A percentile compares a stretch with the other conserved stretches of the same genome.
Conservation (phyloP, 495 filamentous ascomycete species). For the Eremomyces bilateralis region DNA sequence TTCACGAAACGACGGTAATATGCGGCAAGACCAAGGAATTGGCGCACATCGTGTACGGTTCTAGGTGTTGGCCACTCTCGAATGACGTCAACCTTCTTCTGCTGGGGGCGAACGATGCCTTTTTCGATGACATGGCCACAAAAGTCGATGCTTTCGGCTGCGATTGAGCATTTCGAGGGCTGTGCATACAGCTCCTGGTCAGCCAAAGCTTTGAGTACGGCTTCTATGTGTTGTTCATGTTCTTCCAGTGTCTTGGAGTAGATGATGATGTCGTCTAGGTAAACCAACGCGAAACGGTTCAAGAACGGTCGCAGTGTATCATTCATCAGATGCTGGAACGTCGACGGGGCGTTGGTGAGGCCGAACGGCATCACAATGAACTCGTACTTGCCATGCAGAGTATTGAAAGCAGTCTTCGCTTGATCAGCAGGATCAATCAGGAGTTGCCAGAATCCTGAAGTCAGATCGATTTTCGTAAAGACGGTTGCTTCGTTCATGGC, state of each 20-base stretch:
- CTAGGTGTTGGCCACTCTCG: conserved; percentile 8
- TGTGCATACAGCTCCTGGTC: conserved; percentile 2
- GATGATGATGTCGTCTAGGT: conserved; percentile 13
- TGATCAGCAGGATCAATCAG: conserved; percentile 7
- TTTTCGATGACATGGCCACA: conserved; percentile 8
- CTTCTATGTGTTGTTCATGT: conserved; percentile 1
- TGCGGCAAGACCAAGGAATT: conserved; percentile 13
- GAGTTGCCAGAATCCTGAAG: conserved; percentile 6
- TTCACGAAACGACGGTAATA: conserved; percentile 12
- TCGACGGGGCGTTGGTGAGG: conserved; percentile 10
- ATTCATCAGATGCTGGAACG: conserved; percentile 11
- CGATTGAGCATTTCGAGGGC: conserved; percentile 6
- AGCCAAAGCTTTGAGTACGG: conserved; percentile 3
- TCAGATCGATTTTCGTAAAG: conserved; percentile 10
- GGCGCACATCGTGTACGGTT: conserved; percentile 8
- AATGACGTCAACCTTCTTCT: conserved; percentile 5
- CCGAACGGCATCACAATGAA: conserved; percentile 12
- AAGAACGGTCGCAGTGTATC: conserved; percentile 3
- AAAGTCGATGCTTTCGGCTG: too few species aligned
- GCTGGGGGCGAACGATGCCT: conserved; percentile 8
- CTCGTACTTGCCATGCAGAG: conserved; percentile 9
- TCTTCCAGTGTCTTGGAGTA: conserved; percentile 4
- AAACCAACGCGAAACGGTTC: conserved; percentile 6
- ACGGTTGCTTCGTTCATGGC: conserved; percentile 1
- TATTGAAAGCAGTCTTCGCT: conserved; percentile 13